These are phyloP conservation scores for Claviceps sp. DNA, from an alignment of 2,329 filamentous ascomycete genomes.

Conservation along the genomic window DNA sequence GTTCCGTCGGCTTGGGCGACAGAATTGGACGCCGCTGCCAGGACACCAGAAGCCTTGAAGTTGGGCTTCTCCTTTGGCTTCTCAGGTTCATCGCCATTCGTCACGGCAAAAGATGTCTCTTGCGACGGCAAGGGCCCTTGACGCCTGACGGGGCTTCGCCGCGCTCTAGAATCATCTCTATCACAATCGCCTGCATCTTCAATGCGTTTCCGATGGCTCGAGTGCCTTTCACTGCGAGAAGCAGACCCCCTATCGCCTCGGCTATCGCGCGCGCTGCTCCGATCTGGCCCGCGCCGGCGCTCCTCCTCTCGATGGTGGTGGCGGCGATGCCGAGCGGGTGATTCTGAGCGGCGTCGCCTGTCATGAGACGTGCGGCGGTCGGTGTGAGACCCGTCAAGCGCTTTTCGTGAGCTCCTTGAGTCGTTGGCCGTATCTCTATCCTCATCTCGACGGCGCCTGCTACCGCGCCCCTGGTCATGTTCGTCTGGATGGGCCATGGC, in stretches of 20 bases:
- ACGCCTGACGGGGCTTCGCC: conserved; percentile 14
- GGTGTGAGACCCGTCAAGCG: conserved; percentile 12
- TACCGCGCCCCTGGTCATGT: conserved; percentile 6
- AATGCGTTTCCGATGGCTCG: conserved; percentile 13
- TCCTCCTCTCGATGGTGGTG: conserved; percentile 10
- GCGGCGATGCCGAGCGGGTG: conserved; percentile 8
- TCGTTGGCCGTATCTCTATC: conserved; percentile 8
- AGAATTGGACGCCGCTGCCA: conserved; percentile 79
- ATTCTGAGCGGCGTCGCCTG: conserved; percentile 19
- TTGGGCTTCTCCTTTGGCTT: conserved; percentile 79
- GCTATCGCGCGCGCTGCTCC: conserved; percentile 9
- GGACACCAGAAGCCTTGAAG: conserved; percentile 62
- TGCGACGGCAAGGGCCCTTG: conserved; percentile 46
- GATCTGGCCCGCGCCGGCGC: conserved; percentile 12
- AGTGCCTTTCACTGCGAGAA: conserved; percentile 20
- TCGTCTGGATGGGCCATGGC: conserved; percentile 17
- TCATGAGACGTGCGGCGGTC: conserved; percentile 18
- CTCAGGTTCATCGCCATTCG: conserved; percentile 30
- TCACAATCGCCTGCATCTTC: conserved; percentile 10
- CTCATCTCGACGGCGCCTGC: conserved; percentile 4
- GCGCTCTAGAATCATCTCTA: conserved; percentile 6
- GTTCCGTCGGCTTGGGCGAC: conserved; percentile 59
- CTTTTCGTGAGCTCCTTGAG: conserved; percentile 9
- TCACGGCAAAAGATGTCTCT: conserved; percentile 43
- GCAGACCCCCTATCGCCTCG: conserved; percentile 13